Base-by-base conservation (phyloP, 352 stramenopile species). In the Globisporangium solare region DNA sequence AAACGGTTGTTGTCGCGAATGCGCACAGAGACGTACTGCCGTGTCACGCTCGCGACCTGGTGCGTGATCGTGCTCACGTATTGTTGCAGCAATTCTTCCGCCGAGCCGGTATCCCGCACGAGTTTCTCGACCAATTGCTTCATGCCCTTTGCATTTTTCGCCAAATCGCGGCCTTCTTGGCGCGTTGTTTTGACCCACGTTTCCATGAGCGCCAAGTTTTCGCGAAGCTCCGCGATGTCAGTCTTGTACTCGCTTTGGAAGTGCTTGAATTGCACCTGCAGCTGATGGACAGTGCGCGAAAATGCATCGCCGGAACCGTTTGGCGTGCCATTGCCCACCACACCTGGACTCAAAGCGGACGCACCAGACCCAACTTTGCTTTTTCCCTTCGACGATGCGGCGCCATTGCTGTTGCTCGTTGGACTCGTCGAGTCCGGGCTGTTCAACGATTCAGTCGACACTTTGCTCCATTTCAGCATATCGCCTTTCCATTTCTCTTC, bases 1-100 rank as follows among this genome's bases (percentile, higher is more conserved):
- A 92, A 63, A 2, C 82, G 77, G 49, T 92, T 92, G 63, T 92
- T 92, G 58, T 92, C 82, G 51, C 78, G 79, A 47, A 92, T 90
- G 31, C 79, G 79, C 50, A 89, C 77, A 8, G 73, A 86, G 10
- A 93, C 81, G 58, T 91, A 91, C 56, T 91, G 76, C 31, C 83
- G 72, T 21, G 83, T 93, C 48, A 91, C 78, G 57, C 79, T 89
- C 56, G 83, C 83, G 22, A 93, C 83, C 50, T 93, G 83, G 56
- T 93, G 80, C 43, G 83, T 91, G 53, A 93, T 91, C 20, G 81
- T 89, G 52, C 81, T 88, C 60, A 93, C 81, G 54, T 91, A 91
- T 61, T 88, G 80, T 65, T 90, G 83, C 31, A 93, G 67, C 46
- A 93, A 56, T 43, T 84, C 67, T 57, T 91, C 79, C 0, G 76